A percentile compares a stretch with the other conserved stretches of the same genome.
phyloP scores from a whole-genome alignment of 1,284 basidiomycete genomes.

The Lignosus rhinocerotis region DNA sequence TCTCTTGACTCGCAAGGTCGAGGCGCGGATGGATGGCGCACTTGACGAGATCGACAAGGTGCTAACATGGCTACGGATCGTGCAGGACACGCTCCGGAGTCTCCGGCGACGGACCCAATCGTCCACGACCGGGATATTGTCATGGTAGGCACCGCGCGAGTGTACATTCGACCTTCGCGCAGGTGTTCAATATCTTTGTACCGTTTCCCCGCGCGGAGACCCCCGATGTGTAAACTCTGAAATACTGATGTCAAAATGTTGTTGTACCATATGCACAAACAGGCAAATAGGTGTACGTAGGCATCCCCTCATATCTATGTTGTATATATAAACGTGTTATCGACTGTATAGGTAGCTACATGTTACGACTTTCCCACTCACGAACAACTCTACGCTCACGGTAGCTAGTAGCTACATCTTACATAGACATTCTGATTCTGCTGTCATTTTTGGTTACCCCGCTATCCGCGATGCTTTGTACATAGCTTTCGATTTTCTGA shows the following conservation, averaged over 20 bases:
- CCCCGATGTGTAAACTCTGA: not conserved
- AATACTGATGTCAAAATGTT: conserved; percentile 1
- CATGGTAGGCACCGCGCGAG: not conserved
- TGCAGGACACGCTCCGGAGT: conserved; percentile 60
- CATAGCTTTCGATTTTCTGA: conserved; percentile 13
- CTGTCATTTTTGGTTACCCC: conserved; percentile 10
- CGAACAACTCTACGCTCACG: not conserved
- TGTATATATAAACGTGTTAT: conserved; percentile 16
- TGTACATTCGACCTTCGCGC: conserved; percentile 2
- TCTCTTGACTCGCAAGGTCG: conserved; percentile 62
- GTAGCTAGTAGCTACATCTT: not conserved
- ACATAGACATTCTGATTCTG: conserved; percentile 8
- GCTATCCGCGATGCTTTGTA: conserved; percentile 14
- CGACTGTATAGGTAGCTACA: conserved; percentile 13
- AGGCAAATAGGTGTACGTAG: conserved; percentile 2
- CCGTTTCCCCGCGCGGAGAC: not conserved
- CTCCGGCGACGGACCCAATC: conserved; percentile 50
- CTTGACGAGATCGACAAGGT: conserved; percentile 66
- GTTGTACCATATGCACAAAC: conserved; percentile 1
- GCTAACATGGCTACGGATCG: conserved; percentile 57
- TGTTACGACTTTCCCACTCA: conserved; percentile 7
- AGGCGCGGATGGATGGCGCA: conserved; percentile 53
- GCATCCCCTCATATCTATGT: conserved; percentile 17
- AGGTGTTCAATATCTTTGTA: not conserved
- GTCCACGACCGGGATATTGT: not conserved